phyloP scores from a whole-genome alignment of 176 grass and related monocot genomes.

The Rhipidocladum racemiflorum region DNA sequence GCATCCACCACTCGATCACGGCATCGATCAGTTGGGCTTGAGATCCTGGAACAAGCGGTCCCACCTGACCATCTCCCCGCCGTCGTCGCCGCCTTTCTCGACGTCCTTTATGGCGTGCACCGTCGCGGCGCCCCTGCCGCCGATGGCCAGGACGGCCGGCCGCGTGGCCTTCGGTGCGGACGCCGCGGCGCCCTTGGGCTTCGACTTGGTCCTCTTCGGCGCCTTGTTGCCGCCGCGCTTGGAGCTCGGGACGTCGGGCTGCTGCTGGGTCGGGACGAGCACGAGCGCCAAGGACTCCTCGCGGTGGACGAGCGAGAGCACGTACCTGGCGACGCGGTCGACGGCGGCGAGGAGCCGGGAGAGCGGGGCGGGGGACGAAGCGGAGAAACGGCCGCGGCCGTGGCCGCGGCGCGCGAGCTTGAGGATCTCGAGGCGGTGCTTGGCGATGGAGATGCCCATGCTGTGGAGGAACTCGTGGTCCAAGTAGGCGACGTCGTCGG shows the following conservation, averaged over 20 bases:
- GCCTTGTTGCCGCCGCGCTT: constrained; percentile 13
- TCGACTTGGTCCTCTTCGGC: constrained; percentile 27
- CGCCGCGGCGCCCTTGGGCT: constrained; percentile 14
- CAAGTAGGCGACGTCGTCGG: constrained; percentile 50
- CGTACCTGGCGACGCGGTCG: constrained; percentile 38
- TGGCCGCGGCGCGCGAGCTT: constrained; percentile 44
- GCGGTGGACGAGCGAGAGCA: constrained; percentile 32
- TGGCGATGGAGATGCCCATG: constrained; percentile 86
- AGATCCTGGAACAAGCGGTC: constrained; percentile 57
- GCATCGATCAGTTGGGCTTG: constrained; percentile 51
- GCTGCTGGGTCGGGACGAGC: constrained; percentile 37
- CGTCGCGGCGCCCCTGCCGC: constrained; percentile 28
- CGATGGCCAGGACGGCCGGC: neutral
- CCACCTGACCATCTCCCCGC: constrained; percentile 35
- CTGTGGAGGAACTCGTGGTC: constrained; percentile 63
- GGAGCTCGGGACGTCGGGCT: neutral
- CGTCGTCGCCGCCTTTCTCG: neutral
- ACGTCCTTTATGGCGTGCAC: constrained; percentile 39
- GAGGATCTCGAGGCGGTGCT: constrained; percentile 90
- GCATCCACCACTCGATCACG: neutral
- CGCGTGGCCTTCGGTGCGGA: neutral
- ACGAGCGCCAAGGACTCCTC: constrained; percentile 40
- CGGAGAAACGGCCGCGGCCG: neutral
- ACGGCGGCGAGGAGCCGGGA: neutral
- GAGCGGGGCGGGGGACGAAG: neutral